Percentiles rank a stretch among this genome's conserved stretches.
phyloP scores from a whole-genome alignment of 192 early-diverging fungal species.

The Mycoemilia scoparia region DNA sequence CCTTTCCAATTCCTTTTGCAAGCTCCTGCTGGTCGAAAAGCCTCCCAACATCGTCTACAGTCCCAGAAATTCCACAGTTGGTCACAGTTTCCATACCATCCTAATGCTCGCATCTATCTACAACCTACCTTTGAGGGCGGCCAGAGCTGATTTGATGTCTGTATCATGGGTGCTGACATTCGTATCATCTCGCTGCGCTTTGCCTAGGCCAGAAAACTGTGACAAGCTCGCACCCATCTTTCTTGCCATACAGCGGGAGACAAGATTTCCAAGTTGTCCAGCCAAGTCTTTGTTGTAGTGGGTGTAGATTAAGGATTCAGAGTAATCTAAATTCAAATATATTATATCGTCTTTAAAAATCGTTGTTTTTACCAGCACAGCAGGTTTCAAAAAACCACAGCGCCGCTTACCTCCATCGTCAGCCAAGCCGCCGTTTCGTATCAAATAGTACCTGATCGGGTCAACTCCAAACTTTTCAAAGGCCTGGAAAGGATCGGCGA shows the following conservation, averaged over 20 bases:
- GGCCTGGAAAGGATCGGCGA: constrained; percentile 63
- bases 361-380: background rate
- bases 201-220: constrained; percentile 9
- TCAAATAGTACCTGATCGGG: constrained; percentile 71
- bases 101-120: too few species aligned
- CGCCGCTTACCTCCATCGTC: too few species aligned
- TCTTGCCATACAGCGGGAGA: constrained; percentile 41
- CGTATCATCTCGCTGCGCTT: background rate
- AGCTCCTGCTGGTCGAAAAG: constrained; percentile 41
- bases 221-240: constrained; percentile 14
- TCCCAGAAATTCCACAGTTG: too few species aligned
- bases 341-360: constrained; percentile 5
- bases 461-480: constrained; percentile 66
- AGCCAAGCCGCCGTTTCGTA: constrained; percentile 74
- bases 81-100: too few species aligned
- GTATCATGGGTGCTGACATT: constrained; percentile 1
- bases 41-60: constrained; percentile 9
- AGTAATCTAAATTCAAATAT: too few species aligned
- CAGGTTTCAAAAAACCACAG: too few species aligned
- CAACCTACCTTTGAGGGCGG: constrained; percentile 5
- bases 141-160: constrained; percentile 2
- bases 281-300: constrained; percentile 64
- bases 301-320: constrained; percentile 37
- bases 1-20: constrained; percentile 31
- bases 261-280: constrained; percentile 69